phyloP scores from a whole-genome alignment of 768 basidiomycete species.

The Hemileccinum impolitum region DNA sequence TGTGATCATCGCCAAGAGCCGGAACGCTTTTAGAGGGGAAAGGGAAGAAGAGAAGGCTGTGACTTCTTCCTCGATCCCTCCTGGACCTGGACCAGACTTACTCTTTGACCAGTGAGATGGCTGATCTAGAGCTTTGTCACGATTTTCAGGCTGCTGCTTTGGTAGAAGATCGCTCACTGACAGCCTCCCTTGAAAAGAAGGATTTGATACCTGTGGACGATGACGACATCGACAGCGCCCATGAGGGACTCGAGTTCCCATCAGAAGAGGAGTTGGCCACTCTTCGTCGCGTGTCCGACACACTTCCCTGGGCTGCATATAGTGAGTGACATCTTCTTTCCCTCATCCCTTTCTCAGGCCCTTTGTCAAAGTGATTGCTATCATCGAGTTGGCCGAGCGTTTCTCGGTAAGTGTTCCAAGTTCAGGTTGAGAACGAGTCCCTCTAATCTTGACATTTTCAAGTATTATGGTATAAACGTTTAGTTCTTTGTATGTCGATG shows the following conservation, averaged over 20 bases:
- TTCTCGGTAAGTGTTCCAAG: slow-evolving; percentile 50
- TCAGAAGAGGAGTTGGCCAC: slow-evolving; percentile 58
- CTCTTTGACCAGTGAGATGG: slow-evolving; percentile 7
- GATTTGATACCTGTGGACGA: slow-evolving; percentile 2
- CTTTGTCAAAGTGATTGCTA: slow-evolving; percentile 49
- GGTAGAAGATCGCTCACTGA: slow-evolving; percentile 10
- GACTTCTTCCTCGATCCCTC: background rate
- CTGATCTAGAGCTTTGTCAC: slow-evolving; percentile 6
- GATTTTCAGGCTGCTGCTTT: slow-evolving; percentile 8
- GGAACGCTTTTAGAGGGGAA: slow-evolving; percentile 7
- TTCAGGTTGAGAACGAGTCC: background rate
- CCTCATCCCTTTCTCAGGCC: background rate
- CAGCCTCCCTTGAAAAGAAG: slow-evolving; percentile 22
- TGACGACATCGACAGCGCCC: slow-evolving; percentile 35
- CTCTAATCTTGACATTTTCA: slow-evolving; percentile 1
- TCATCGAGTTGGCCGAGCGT: slow-evolving; percentile 69
- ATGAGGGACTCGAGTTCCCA: slow-evolving; percentile 60
- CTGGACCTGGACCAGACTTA: background rate
- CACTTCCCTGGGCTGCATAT: slow-evolving; percentile 57
- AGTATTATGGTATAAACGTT: slow-evolving; percentile 45
- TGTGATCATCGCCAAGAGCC: background rate
- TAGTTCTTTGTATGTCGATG: background rate
- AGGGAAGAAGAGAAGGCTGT: background rate
- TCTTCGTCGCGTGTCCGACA: slow-evolving; percentile 59
- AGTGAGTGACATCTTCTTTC: slow-evolving; percentile 3